Evolutionary conservation across 2,329 filamentous ascomycete genomes (phyloP), one percentile per base, ranked within the genome.

Genomic region (Colletotrichum chrysophilum): DNA sequence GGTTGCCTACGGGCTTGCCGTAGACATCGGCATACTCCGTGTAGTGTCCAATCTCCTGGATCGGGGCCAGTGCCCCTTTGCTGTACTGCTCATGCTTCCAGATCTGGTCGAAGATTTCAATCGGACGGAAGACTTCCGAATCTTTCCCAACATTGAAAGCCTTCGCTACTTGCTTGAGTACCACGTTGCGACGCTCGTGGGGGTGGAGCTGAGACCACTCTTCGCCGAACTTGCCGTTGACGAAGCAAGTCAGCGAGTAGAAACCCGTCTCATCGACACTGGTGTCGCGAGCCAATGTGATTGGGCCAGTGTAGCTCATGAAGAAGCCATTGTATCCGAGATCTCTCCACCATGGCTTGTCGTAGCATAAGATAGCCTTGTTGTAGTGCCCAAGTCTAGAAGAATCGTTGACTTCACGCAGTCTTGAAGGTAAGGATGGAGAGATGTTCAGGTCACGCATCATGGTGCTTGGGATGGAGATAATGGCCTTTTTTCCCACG

Each of bases 391-490:
- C 87, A 4, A 88, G 81, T 4, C 76, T 80, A 18, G 84, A 85
- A 1, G 80, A 77, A 24, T 83, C 78, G 36, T 83, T 82, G 14
- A 88, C 79, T 3, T 82, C 79, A 6, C 81, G 79, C 32, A 86
- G 83, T 4, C 81, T 79, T 0, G 77, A 38, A 0, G 88, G 85
- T 1, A 90, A 81, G 1, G 85, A 78, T 1, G 90, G 90, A 0
- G 82, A 79, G 79, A 91, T 89, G 5, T 80, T 81, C 28, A 91
- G 85, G 9, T 85, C 83, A 12, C 83, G 82, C 69, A 88, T 86
- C 58, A 90, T 80, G 8, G 89, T 85, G 7, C 86, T 88, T 0
- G 89, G 87, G 7, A 91, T 80, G 2, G 89, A 88, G 4, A 90
- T 76, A 65, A 91, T 86, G 30, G 85, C 82, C 60, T 87, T 87